A percentile compares a stretch with the other conserved stretches of the same genome.
phyloP scores from a whole-genome alignment of 768 basidiomycete species.

The Amanita polypyramis region DNA sequence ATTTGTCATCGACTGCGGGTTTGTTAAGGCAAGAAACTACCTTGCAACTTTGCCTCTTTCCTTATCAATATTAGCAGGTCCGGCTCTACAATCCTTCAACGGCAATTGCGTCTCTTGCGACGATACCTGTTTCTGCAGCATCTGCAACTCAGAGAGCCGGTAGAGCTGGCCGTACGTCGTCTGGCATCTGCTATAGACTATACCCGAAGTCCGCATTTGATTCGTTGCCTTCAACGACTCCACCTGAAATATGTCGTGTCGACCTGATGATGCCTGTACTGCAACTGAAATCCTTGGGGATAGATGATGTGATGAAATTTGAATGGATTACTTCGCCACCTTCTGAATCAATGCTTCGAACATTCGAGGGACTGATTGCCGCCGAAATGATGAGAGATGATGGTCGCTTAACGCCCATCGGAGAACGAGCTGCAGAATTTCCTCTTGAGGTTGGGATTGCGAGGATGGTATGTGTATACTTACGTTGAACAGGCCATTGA shows the following conservation, averaged over 20 bases:
- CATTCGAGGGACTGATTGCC: slow-evolving; percentile 72
- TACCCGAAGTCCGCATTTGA: slow-evolving; percentile 60
- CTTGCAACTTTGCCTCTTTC: background rate
- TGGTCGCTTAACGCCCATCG: slow-evolving; percentile 65
- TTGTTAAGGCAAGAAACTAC: slow-evolving; percentile 65
- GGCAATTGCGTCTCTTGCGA: slow-evolving; percentile 72
- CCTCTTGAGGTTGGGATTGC: slow-evolving; percentile 90
- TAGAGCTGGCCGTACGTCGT: slow-evolving; percentile 86
- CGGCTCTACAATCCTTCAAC: slow-evolving; percentile 85
- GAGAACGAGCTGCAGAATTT: slow-evolving; percentile 85
- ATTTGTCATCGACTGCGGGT: slow-evolving; percentile 90
- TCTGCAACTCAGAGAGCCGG: slow-evolving; percentile 92
- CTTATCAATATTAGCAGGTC: slow-evolving; percentile 39
- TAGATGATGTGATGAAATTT: slow-evolving; percentile 92
- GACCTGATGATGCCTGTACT: slow-evolving; percentile 89
- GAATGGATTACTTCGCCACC: slow-evolving; percentile 92
- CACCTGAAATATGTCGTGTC: slow-evolving; percentile 84
- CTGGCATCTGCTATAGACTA: slow-evolving; percentile 88
- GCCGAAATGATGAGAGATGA: slow-evolving; percentile 81
- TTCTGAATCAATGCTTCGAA: slow-evolving; percentile 73
- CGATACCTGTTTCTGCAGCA: slow-evolving; percentile 76
- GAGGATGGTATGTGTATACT: slow-evolving; percentile 61
- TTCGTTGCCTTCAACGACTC: slow-evolving; percentile 55
- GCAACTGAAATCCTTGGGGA: slow-evolving; percentile 89
- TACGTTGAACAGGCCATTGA: background rate